Evolutionary conservation across 768 basidiomycete species (phyloP).

Genomic region (Xanthoconium stramineum): DNA sequence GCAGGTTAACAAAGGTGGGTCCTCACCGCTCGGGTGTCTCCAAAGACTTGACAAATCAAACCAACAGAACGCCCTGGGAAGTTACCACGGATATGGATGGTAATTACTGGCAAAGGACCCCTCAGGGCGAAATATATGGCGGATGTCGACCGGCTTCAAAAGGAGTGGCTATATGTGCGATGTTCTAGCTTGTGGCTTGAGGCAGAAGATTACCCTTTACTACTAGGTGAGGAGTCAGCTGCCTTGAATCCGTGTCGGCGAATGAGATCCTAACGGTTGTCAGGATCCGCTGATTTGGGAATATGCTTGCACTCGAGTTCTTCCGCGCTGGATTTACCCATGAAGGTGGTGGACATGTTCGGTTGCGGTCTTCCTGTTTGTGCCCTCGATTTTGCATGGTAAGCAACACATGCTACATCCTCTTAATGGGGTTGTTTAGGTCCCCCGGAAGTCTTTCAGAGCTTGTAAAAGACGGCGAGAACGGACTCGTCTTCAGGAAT

Average conservation of each 20-base stretch:
- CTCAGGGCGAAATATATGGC: slow-evolving; percentile 71
- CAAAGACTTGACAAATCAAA: neutral
- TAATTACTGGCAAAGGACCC: slow-evolving; percentile 91
- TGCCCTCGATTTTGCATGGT: slow-evolving; percentile 86
- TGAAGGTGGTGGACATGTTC: slow-evolving; percentile 99
- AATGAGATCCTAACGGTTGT: neutral
- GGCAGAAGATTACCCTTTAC: slow-evolving; percentile 81
- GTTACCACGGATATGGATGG: slow-evolving; percentile 75
- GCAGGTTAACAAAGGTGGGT: slow-evolving; percentile 23
- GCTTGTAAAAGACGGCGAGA: slow-evolving; percentile 79
- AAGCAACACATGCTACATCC: slow-evolving; percentile 19
- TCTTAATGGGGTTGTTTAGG: slow-evolving; percentile 1
- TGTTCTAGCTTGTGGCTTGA: slow-evolving; percentile 87
- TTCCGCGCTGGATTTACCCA: slow-evolving; percentile 88
- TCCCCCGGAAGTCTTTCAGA: slow-evolving; percentile 63
- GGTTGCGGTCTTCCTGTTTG: slow-evolving; percentile 94
- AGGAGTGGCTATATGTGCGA: slow-evolving; percentile 69
- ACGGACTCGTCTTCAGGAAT: slow-evolving; percentile 76
- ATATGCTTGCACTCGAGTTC: slow-evolving; percentile 89
- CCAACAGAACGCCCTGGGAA: slow-evolving; percentile 18
- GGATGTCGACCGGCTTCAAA: slow-evolving; percentile 55
- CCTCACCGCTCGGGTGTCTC: neutral
- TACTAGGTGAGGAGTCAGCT: slow-evolving; percentile 58
- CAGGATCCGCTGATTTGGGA: slow-evolving; percentile 90
- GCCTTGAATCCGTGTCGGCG: neutral